Evolutionary conservation across 345 rosid genomes (phyloP), one percentile per base, ranked within the genome.

Genomic region (Combretum micranthum): DNA sequence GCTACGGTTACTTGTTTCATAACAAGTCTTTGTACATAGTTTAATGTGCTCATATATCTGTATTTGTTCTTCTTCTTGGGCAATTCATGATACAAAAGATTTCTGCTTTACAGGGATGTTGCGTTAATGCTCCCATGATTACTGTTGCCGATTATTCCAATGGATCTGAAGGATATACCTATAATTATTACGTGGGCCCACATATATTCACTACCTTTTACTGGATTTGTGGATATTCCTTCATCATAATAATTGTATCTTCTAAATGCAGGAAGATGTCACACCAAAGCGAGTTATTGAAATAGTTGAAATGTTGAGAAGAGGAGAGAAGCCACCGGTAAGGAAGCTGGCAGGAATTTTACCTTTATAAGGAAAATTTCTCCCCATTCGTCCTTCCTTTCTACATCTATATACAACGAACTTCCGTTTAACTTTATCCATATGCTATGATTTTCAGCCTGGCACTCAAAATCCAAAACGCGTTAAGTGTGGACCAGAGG

Each of bases 101-200:
- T 32, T 32, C 39, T 32, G 39, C 39, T 32, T 32, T 32, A 70
- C 85, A 94, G 97, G 97, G 96, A 72, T 82, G 95, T 66, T 94
- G 97, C 58, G 99, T 90, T 43, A 94, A 94, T 63, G 97, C 99
- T 56, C 99, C 95, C 43, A 94, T 94, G 99, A 94, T 94, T 69
- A 87, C 95, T 0, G 97, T 94, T 59, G 97, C 89, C 4, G 96
- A 94, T 77, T 94, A 87, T 63, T 85, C 93, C 44, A 87, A 81
- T 61, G 96, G 97, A 67, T 94, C 95, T 12, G 93, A 87, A 73
- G 97, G 95, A 75, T 94, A 94, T 66, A 77, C 89, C 19, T 94
- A 94, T 71, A 87, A 90, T 75, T 94, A 90, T 60, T 94, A 79
- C 51, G 96, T 84, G 68, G n/a, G 96, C 75, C 65, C 57, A 43